phyloP scores from a whole-genome alignment of 1,284 basidiomycete species.

The Puccinia horiana region DNA sequence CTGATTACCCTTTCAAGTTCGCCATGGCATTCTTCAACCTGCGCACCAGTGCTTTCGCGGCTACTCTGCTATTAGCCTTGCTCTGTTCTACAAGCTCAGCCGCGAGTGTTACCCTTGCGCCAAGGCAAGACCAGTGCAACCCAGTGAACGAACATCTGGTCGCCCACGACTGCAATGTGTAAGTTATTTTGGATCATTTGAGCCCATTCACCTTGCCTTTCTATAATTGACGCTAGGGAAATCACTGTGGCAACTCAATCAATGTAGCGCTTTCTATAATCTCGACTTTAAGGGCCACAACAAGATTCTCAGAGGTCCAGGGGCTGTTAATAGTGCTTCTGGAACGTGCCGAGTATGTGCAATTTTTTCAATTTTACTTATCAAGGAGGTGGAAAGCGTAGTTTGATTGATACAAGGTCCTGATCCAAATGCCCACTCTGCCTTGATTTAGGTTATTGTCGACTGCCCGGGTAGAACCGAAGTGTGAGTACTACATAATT shows the following conservation, averaged over 20 bases:
- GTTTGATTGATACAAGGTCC: not conserved
- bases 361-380: not conserved
- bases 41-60: too few species aligned
- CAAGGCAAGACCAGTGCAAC: not conserved
- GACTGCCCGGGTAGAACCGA: not conserved
- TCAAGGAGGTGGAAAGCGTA: not conserved
- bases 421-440: not conserved
- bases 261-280: not conserved
- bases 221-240: not conserved
- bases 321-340: not conserved
- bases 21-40: too few species aligned
- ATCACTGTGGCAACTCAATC: not conserved
- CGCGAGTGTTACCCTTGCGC: too few species aligned
- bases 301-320: not conserved
- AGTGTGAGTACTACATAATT: not conserved
- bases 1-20: too few species aligned
- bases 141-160: not conserved
- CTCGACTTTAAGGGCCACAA: not conserved
- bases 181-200: not conserved
- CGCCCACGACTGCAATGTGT: not conserved
- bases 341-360: not conserved
- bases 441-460: not conserved
- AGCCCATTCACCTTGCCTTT: not conserved
- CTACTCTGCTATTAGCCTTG: too few species aligned
- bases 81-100: too few species aligned